These are phyloP conservation scores for Tetrapisispora pingtungensis DNA, from an alignment of 805 yeast genomes.

Conservation along the genomic window DNA sequence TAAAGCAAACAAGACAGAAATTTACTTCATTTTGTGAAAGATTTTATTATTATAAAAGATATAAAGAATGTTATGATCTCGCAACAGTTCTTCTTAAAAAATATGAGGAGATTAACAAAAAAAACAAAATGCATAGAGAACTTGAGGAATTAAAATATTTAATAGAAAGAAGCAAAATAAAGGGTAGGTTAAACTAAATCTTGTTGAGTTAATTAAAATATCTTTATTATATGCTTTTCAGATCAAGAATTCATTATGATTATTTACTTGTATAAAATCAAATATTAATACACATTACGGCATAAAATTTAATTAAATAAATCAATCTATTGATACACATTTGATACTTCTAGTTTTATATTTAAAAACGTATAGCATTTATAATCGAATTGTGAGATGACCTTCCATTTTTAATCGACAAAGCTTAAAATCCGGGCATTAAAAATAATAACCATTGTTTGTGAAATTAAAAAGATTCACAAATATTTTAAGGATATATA, in stretches of 20 bases:
- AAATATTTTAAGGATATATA: too few species aligned
- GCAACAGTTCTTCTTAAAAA: conserved; percentile 30
- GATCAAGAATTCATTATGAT: too few species aligned
- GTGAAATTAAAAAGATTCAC: too few species aligned
- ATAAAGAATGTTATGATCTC: conserved; percentile 39
- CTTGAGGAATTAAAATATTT: conserved; percentile 37
- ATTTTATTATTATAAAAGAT: conserved; percentile 48
- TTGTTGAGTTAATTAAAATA: too few species aligned
- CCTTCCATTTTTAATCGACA: background rate
- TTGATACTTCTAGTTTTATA: too few species aligned
- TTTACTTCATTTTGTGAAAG: conserved; percentile 53
- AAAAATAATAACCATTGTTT: too few species aligned
- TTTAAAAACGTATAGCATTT: too few species aligned
- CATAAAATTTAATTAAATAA: too few species aligned
- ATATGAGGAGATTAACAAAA: conserved; percentile 27
- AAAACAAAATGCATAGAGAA: conserved; percentile 40
- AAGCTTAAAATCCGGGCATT: background rate
- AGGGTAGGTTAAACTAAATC: background rate
- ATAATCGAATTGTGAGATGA: background rate
- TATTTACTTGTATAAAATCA: background rate
- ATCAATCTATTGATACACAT: too few species aligned
- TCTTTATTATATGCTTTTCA: too few species aligned
- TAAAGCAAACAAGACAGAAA: conserved; percentile 47
- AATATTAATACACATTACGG: background rate
- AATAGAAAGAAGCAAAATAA: conserved; percentile 7